Evolutionary conservation across 1,284 basidiomycete species (phyloP).

Genomic region (Puccinia hordei): DNA sequence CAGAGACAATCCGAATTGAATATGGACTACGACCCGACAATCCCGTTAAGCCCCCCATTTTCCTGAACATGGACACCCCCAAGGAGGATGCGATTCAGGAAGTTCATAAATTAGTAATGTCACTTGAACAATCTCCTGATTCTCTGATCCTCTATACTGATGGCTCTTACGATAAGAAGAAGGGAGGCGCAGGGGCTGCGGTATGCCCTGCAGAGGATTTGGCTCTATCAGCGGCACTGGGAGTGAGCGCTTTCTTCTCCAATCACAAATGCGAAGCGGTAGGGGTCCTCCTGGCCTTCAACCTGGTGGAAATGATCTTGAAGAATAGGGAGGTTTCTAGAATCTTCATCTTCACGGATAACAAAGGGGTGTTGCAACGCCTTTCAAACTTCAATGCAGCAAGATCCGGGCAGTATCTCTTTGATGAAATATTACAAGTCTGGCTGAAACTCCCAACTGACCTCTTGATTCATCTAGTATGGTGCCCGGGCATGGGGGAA

Average conservation of each 20-base stretch:
- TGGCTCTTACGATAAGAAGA: too few species aligned
- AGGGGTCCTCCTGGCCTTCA: not conserved
- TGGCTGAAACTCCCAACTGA: too few species aligned
- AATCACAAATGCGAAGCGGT: too few species aligned
- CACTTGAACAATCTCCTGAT: not conserved
- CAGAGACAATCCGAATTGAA: not conserved
- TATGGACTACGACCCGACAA: too few species aligned
- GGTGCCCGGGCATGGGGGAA: constrained; percentile 3
- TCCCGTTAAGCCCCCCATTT: too few species aligned
- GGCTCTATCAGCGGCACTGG: not conserved
- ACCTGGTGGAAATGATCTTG: not conserved
- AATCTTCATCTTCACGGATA: not conserved
- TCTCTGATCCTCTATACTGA: not conserved
- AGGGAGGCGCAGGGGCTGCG: not conserved
- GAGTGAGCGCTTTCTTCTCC: not conserved
- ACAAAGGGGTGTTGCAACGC: not conserved
- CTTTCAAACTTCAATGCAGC: not conserved
- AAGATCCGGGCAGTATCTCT: too few species aligned
- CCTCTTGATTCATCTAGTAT: not conserved
- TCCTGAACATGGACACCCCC: not conserved
- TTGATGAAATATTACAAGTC: not conserved
- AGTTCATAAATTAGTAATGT: not conserved
- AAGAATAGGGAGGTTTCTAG: too few species aligned
- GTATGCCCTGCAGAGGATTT: not conserved
- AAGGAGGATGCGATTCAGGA: not conserved